Conservation (phyloP, 108 stramenopile genomes). For the Cyclotella sp. region DNA sequence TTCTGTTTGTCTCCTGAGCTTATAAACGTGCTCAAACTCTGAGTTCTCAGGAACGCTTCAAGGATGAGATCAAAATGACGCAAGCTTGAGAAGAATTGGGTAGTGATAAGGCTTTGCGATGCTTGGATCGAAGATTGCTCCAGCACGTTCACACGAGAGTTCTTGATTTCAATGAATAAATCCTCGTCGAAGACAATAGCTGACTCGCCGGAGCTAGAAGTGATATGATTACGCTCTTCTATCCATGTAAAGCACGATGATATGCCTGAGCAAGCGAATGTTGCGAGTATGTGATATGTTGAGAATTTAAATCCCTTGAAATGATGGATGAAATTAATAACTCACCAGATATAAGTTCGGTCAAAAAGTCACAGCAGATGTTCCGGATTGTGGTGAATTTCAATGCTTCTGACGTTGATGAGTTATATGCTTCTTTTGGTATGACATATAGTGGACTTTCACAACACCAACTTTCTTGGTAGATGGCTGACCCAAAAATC, state of each 20-base stretch:
- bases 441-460: constrained; percentile 57
- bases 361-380: constrained; percentile 54
- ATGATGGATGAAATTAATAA: neutral
- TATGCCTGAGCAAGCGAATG: constrained; percentile 33
- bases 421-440: neutral
- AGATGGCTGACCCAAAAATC: constrained; percentile 61
- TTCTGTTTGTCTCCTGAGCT: constrained; percentile 59
- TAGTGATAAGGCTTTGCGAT: too few species aligned
- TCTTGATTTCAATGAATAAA: constrained; percentile 77
- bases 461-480: constrained; percentile 68
- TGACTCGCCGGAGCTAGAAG: constrained; percentile 44
- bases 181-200: constrained; percentile 88
- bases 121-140: constrained; percentile 49
- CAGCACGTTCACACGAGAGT: constrained; percentile 47
- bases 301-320: neutral
- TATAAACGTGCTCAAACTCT: constrained; percentile 77
- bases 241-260: constrained; percentile 83
- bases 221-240: constrained; percentile 55
- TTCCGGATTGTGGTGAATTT: constrained; percentile 35
- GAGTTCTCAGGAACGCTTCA: constrained; percentile 83
- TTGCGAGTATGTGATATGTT: neutral
- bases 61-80: constrained; percentile 77
- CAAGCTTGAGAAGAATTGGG: constrained; percentile 59
- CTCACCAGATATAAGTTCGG: constrained; percentile 68
- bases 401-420: constrained; percentile 12